Conservation (phyloP, 2,329 filamentous ascomycete species). For the Talaromyces sp. region DNA sequence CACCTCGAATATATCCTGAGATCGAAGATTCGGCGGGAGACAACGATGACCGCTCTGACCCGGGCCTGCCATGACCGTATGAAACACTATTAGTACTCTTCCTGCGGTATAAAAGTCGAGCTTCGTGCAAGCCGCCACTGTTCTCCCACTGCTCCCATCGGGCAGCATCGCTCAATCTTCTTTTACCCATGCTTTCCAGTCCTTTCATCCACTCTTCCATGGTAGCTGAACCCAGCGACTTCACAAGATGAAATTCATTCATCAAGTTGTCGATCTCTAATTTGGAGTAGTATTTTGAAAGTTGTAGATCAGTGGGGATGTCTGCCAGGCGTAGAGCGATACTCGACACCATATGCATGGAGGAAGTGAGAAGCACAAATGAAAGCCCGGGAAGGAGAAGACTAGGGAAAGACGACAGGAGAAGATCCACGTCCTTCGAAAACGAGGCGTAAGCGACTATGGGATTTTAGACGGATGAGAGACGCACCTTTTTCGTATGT, state of each 20-base stretch:
- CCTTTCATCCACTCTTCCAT: slow-evolving; percentile 78
- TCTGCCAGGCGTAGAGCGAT: slow-evolving; percentile 52
- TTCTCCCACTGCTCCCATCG: slow-evolving; percentile 74
- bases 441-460: slow-evolving; percentile 21
- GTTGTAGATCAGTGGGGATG: slow-evolving; percentile 46
- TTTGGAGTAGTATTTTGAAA: slow-evolving; percentile 65
- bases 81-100: background rate
- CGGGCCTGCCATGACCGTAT: background rate
- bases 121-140: slow-evolving; percentile 31
- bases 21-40: background rate
- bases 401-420: slow-evolving; percentile 60
- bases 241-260: slow-evolving; percentile 60
- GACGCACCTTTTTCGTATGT: slow-evolving; percentile 62
- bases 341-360: slow-evolving; percentile 58
- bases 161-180: slow-evolving; percentile 57
- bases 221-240: slow-evolving; percentile 62
- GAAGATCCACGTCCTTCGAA: slow-evolving; percentile 64
- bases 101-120: background rate
- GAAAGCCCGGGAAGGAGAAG: slow-evolving; percentile 65
- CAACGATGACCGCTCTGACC: background rate
- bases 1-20: slow-evolving; percentile 6
- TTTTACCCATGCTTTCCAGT: slow-evolving; percentile 60
- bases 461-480: background rate
- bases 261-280: slow-evolving; percentile 61
- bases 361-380: slow-evolving; percentile 61